These are phyloP conservation scores for Ogataea henricii DNA, from an alignment of 805 yeast species.

Conservation along the genomic window DNA sequence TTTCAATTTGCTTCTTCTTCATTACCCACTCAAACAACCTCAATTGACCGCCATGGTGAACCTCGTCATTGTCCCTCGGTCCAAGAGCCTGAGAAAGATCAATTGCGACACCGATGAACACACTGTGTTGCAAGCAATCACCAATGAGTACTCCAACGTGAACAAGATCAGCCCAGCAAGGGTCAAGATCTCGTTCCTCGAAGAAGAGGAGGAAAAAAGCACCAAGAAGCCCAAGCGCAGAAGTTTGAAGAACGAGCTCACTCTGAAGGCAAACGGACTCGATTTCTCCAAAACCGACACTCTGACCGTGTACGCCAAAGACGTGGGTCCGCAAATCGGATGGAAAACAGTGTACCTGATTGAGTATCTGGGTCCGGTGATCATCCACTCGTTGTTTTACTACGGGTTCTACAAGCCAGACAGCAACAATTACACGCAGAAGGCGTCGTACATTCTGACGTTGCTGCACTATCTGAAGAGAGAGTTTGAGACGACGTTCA, in stretches of 20 bases:
- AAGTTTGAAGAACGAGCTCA: slow-evolving; percentile 47
- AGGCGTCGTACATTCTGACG: slow-evolving; percentile 53
- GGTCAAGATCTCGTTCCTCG: slow-evolving; percentile 52
- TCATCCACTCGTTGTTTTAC: slow-evolving; percentile 75
- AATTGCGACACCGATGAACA: slow-evolving; percentile 41
- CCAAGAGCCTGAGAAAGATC: slow-evolving; percentile 54
- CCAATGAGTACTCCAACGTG: slow-evolving; percentile 45
- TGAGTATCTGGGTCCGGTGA: slow-evolving; percentile 88
- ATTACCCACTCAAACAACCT: too few species aligned
- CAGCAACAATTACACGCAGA: slow-evolving; percentile 53
- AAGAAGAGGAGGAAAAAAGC: slow-evolving; percentile 29
- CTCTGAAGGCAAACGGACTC: slow-evolving; percentile 50
- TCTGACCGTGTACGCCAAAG: slow-evolving; percentile 66
- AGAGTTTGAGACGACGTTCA: slow-evolving; percentile 80
- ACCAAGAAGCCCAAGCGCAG: slow-evolving; percentile 39
- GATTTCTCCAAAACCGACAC: slow-evolving; percentile 34
- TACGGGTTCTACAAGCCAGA: slow-evolving; percentile 40
- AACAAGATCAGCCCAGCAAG: slow-evolving; percentile 47
- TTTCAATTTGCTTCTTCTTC: too few species aligned
- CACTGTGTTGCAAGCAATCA: slow-evolving; percentile 37
- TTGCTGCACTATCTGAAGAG: slow-evolving; percentile 82
- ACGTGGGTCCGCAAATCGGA: slow-evolving; percentile 87
- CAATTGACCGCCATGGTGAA: slow-evolving; percentile 42
- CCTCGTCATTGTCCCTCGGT: slow-evolving; percentile 59
- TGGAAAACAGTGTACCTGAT: slow-evolving; percentile 89